Conservation (phyloP, 139 green algal species). For the Auxenochlorella pyrenoidosa region DNA sequence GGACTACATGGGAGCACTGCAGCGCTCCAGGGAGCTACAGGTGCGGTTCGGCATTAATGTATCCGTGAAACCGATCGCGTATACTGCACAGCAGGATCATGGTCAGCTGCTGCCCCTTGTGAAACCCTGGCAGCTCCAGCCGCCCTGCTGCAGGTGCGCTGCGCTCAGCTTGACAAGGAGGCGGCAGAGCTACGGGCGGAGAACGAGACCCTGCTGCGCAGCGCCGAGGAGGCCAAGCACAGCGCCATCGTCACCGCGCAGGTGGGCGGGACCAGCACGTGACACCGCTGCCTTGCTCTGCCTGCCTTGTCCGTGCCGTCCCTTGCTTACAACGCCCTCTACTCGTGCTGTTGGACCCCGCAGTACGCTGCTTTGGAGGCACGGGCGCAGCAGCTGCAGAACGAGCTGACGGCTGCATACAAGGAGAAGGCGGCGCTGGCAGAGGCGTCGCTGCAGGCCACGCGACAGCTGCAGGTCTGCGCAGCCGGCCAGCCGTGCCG, state of each 20-base stretch:
- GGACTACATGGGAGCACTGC: conserved; percentile 57
- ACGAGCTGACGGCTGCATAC: conserved; percentile 58
- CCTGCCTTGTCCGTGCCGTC: background rate
- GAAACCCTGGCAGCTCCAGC: background rate
- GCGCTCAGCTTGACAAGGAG: conserved; percentile 80
- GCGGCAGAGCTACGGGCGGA: conserved; percentile 76
- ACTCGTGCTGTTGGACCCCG: background rate
- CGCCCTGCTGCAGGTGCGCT: conserved; percentile 60
- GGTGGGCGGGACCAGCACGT: conserved; percentile 19
- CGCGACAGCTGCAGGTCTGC: conserved; percentile 52
- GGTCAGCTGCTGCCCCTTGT: background rate
- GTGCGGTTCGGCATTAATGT: background rate
- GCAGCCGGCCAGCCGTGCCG: too few relatives aligned
- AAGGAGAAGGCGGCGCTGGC: conserved; percentile 55
- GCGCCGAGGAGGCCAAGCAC: conserved; percentile 26
- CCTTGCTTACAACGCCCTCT: background rate
- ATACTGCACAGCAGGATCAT: background rate
- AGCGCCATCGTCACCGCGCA: conserved; percentile 31
- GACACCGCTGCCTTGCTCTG: background rate
- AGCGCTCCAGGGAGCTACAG: conserved; percentile 60
- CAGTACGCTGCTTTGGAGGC: conserved; percentile 44
- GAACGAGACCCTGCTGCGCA: conserved; percentile 53
- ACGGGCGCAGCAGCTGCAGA: conserved; percentile 36
- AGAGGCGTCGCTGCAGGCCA: conserved; percentile 57
- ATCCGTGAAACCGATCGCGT: background rate